These are phyloP conservation scores for Ophiostoma populinum DNA, from an alignment of 2,329 filamentous ascomycete genomes.

Conservation along the genomic window DNA sequence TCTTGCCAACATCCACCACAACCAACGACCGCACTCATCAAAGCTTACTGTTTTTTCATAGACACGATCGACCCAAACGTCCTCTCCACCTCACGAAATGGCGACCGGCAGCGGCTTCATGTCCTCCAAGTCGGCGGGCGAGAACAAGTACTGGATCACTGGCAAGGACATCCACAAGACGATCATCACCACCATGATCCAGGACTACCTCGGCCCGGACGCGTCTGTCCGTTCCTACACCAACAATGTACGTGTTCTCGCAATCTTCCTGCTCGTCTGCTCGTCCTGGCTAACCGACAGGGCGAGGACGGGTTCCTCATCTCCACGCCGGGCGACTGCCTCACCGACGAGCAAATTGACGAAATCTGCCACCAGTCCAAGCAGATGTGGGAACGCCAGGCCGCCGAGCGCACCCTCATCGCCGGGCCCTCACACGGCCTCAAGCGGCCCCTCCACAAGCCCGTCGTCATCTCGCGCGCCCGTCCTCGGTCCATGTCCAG, in stretches of 20 bases:
- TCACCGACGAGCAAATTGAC: slow-evolving; percentile 48
- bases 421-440: slow-evolving; percentile 15
- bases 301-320: slow-evolving; percentile 45
- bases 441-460: slow-evolving; percentile 39
- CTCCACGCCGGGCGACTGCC: slow-evolving; percentile 36
- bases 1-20: too few relatives aligned
- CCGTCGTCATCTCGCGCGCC: slow-evolving; percentile 30
- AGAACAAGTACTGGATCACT: slow-evolving; percentile 46
- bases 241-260: slow-evolving; percentile 25
- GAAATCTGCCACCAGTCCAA: slow-evolving; percentile 43
- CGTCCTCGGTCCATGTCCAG: slow-evolving; percentile 7
- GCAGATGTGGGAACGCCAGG: slow-evolving; percentile 39
- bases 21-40: too few relatives aligned
- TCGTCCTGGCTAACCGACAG: slow-evolving; percentile 16
- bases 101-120: too few relatives aligned
- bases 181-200: slow-evolving; percentile 40
- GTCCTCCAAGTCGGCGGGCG: slow-evolving; percentile 17
- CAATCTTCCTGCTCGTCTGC: too few relatives aligned
- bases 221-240: slow-evolving; percentile 40
- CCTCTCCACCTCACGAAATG: too few relatives aligned
- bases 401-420: slow-evolving; percentile 24
- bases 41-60: too few relatives aligned
- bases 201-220: slow-evolving; percentile 39
- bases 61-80: not conserved
- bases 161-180: slow-evolving; percentile 42